These are phyloP conservation scores for Ananas comosus DNA, from an alignment of 176 grass and related monocot species.

Conservation along the genomic window DNA sequence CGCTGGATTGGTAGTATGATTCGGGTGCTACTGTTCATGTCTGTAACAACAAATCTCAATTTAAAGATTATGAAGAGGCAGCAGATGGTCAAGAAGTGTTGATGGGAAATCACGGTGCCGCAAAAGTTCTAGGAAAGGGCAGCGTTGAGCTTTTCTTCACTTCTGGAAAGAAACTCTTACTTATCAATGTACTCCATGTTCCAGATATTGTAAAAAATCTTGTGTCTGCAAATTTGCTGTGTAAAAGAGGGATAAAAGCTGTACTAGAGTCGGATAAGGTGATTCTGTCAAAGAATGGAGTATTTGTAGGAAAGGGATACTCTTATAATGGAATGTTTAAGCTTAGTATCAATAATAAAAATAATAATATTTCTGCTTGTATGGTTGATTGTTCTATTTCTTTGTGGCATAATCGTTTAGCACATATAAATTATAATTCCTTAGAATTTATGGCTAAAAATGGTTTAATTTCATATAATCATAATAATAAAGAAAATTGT, in stretches of 20 bases:
- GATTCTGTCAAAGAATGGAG: neutral
- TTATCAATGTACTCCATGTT: neutral
- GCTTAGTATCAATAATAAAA: too few species aligned
- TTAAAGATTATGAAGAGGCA: neutral
- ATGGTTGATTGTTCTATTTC: too few species aligned
- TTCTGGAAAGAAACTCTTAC: neutral
- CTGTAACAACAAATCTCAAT: neutral
- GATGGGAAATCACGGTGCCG: neutral
- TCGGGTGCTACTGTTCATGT: neutral
- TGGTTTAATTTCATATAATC: too few species aligned
- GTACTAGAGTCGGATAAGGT: neutral
- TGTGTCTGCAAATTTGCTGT: neutral
- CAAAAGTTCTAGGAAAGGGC: neutral
- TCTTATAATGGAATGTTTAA: too few species aligned
- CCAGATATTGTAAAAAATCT: neutral
- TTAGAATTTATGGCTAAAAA: too few species aligned
- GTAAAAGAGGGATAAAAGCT: neutral
- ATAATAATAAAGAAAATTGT: too few species aligned
- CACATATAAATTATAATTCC: too few species aligned
- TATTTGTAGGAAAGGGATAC: neutral
- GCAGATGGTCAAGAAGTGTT: neutral
- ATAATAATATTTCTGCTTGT: too few species aligned
- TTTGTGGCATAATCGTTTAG: too few species aligned
- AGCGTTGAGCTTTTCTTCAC: neutral
- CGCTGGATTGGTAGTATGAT: neutral